Evolutionary conservation across 495 filamentous ascomycete genomes (phyloP).

Genomic region (Daldinia caldariorum): DNA sequence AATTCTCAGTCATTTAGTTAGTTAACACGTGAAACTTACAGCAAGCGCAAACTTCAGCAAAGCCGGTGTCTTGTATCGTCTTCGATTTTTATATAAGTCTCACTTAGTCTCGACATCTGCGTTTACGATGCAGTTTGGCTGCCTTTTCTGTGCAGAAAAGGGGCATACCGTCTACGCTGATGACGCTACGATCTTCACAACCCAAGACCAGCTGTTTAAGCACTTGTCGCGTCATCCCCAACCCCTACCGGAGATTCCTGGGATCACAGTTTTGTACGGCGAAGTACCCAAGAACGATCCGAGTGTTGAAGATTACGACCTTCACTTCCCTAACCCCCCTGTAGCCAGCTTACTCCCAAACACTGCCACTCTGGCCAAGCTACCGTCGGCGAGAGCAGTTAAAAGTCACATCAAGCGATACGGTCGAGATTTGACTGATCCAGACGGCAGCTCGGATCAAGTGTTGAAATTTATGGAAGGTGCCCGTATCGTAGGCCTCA

Average conservation of each 20-base stretch:
- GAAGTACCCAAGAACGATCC: constrained; percentile 32
- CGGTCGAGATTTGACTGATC: constrained; percentile 46
- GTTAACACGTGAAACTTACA: constrained; percentile 19
- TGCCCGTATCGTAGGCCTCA: constrained; percentile 55
- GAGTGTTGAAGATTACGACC: constrained; percentile 51
- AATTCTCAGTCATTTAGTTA: background rate
- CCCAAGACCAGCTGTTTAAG: constrained; percentile 47
- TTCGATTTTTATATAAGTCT: constrained; percentile 53
- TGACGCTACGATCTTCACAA: constrained; percentile 54
- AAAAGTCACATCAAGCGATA: constrained; percentile 49
- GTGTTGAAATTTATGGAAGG: constrained; percentile 56
- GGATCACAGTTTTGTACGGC: constrained; percentile 53
- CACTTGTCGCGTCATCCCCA: constrained; percentile 52
- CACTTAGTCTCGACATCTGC: constrained; percentile 43
- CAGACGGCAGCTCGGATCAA: constrained; percentile 49
- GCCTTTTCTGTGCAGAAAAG: constrained; percentile 51
- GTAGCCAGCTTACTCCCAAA: constrained; percentile 48
- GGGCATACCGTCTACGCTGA: constrained; percentile 44
- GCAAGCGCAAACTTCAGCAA: constrained; percentile 43
- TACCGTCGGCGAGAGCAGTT: constrained; percentile 48
- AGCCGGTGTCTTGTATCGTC: constrained; percentile 45
- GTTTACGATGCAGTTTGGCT: constrained; percentile 47
- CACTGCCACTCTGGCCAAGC: constrained; percentile 38
- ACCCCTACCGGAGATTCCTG: constrained; percentile 51
- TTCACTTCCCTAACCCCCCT: constrained; percentile 53